These are phyloP conservation scores for Dryas integrifolia DNA, from an alignment of 331 rosid species.

Conservation along the genomic window DNA sequence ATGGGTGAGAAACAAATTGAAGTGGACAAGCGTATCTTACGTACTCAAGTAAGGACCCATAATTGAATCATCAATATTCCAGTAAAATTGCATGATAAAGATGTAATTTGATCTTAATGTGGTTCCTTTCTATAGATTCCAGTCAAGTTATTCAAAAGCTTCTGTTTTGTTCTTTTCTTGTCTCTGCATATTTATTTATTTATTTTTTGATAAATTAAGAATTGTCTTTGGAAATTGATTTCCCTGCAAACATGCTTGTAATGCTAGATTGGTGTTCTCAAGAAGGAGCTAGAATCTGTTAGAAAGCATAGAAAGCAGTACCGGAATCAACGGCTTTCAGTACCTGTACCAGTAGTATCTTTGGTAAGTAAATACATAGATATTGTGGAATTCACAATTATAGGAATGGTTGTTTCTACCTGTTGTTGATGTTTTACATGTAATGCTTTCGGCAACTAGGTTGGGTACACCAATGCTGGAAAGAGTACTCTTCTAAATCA, in stretches of 20 bases:
- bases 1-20: constrained; percentile 99
- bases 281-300: constrained; percentile 80
- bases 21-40: constrained; percentile 93
- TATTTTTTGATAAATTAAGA: neutral
- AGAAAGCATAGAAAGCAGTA: constrained; percentile 90
- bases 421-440: constrained; percentile 12
- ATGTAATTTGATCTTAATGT: neutral
- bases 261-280: constrained; percentile 75
- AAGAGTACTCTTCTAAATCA: constrained; percentile 94
- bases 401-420: constrained; percentile 2
- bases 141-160: neutral
- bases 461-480: constrained; percentile 98
- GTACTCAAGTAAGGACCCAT: constrained; percentile 71
- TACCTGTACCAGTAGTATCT: constrained; percentile 91
- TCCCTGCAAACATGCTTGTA: constrained; percentile 23
- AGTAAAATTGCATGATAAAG: neutral
- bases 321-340: constrained; percentile 71
- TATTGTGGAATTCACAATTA: constrained; percentile 13
- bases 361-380: constrained; percentile 51
- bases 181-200: constrained; percentile 7
- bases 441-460: constrained; percentile 46
- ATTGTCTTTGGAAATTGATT: constrained; percentile 11
- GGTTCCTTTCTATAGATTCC: neutral
- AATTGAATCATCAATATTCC: neutral
- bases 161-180: neutral